Evolutionary conservation across 2,329 filamentous ascomycete species (phyloP).

Genomic region (Hypoxylon sp.): DNA sequence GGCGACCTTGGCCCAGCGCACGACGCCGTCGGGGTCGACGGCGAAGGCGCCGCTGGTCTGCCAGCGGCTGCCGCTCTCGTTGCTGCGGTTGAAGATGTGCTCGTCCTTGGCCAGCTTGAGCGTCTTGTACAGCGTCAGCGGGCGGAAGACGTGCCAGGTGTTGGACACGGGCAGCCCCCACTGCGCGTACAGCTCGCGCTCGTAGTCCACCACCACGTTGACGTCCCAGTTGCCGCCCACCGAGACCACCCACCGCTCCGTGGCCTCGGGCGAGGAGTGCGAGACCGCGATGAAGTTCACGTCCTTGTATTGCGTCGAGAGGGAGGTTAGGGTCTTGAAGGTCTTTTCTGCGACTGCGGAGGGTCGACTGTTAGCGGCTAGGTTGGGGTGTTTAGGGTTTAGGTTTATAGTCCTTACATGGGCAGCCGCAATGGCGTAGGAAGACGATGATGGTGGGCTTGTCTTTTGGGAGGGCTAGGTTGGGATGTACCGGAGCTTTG

Average conservation of each 20-base stretch:
- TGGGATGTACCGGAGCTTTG: conserved; percentile 66
- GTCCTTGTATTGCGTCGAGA: conserved; percentile 63
- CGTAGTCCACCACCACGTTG: conserved; percentile 70
- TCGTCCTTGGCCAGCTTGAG: conserved; percentile 71
- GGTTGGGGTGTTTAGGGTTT: neutral
- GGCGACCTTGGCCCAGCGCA: conserved; percentile 65
- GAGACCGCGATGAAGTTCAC: conserved; percentile 73
- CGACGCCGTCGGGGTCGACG: conserved; percentile 63
- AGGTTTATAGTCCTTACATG: conserved; percentile 64
- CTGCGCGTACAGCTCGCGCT: conserved; percentile 69
- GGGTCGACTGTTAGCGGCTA: neutral
- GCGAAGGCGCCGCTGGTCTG: conserved; percentile 76
- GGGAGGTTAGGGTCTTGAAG: conserved; percentile 65
- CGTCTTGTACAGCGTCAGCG: conserved; percentile 67
- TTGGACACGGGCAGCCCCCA: conserved; percentile 75
- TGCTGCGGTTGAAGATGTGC: conserved; percentile 74
- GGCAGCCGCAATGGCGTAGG: conserved; percentile 79
- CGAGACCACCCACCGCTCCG: conserved; percentile 68
- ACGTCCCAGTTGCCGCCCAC: conserved; percentile 69
- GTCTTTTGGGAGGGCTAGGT: conserved; percentile 64
- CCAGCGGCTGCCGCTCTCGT: conserved; percentile 76
- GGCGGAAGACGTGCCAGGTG: conserved; percentile 73
- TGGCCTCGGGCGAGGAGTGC: conserved; percentile 66
- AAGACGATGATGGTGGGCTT: conserved; percentile 75
- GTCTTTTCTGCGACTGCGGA: conserved; percentile 75